Conservation (phyloP, 1,139 yeast species). For the Zygotorulaspora mrakii region DNA sequence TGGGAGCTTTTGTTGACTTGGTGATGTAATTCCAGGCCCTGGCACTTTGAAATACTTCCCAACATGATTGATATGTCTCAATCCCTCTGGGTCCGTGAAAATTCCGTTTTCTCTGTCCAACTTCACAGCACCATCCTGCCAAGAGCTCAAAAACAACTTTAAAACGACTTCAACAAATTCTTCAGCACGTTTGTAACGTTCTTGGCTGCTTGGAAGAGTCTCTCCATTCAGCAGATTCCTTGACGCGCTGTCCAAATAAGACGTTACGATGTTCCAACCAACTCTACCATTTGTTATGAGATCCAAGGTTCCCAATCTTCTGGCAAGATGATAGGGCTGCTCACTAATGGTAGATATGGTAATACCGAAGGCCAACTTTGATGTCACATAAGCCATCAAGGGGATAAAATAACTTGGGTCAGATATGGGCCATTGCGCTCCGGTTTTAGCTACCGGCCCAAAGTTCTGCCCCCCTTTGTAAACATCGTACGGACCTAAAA, state of each 20-base stretch:
- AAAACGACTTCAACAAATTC: conserved; percentile 44
- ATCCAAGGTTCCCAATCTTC: conserved; percentile 45
- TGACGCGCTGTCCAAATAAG: conserved; percentile 43
- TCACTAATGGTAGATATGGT: conserved; percentile 46
- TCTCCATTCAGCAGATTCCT: conserved; percentile 41
- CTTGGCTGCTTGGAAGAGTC: conserved; percentile 41
- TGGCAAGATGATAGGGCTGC: conserved; percentile 45
- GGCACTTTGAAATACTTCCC: conserved; percentile 45
- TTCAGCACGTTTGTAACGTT: conserved; percentile 43
- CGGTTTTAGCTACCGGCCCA: conserved; percentile 41
- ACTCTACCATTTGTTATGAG: conserved; percentile 45
- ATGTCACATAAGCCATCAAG: conserved; percentile 44
- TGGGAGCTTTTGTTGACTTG: conserved; percentile 46
- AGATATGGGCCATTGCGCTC: conserved; percentile 44
- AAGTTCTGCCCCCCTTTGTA: conserved; percentile 43
- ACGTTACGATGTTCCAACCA: conserved; percentile 47
- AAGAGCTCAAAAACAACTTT: conserved; percentile 42
- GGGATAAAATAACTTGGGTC: conserved; percentile 45
- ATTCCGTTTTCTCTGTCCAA: conserved; percentile 38
- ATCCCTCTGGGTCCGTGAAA: conserved; percentile 42
- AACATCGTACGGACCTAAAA: conserved; percentile 46
- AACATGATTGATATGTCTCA: conserved; percentile 42
- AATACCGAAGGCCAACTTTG: conserved; percentile 42
- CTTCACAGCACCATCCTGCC: conserved; percentile 47
- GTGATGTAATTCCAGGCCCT: conserved; percentile 46